Evolutionary conservation across 805 yeast genomes (phyloP), one percentile per base, ranked within the genome.

Genomic region (Pichia deserticola): DNA sequence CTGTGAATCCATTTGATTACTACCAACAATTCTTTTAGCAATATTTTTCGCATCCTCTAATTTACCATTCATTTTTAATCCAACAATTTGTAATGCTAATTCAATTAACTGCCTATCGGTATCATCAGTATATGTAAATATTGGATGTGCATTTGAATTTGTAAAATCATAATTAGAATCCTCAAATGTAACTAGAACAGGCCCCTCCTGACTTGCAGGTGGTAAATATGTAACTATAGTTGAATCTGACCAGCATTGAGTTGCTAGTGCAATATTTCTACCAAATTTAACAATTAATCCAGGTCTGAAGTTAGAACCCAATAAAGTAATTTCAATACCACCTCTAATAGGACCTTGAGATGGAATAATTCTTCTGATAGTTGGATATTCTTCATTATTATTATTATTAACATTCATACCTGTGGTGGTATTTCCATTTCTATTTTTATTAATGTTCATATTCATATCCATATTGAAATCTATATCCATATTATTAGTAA

Each of bases 331-430:
- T 65, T 93, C 99, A 40, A 90, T 84, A 39, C 99, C 99, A 56
- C 99, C 99, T 54, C 96, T 77, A 11, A 89, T 78, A 9, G 97
- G 96, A 3, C 99, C 99, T 64, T 87, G 93, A 0, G 95, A 84
- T 1, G 99, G 99, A 51, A 93, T 90, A 10, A 93, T 84, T 51
- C 96, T 76, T 64, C 89, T 92, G 47, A 92, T 83, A 0, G 76
- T 63, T 1, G 95, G 95, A 36, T 9, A 15, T 4, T 43, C 38
- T 33, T 60, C 40, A 39, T 55, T 48, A 13, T 37, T n/a, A 12
- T 10, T 15, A 2, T 11, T 27, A 34, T 28, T 36, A 5, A 9
- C 5, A 5, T 35, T 27, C 29, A 10, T 38, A 32, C 36, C 20
- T 3, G 20, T 20, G 3, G 20, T 3, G 20, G 20, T 20, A 20